Evolutionary conservation across 805 yeast genomes (phyloP).

Genomic region (Lipomyces spencermartinsiae): DNA sequence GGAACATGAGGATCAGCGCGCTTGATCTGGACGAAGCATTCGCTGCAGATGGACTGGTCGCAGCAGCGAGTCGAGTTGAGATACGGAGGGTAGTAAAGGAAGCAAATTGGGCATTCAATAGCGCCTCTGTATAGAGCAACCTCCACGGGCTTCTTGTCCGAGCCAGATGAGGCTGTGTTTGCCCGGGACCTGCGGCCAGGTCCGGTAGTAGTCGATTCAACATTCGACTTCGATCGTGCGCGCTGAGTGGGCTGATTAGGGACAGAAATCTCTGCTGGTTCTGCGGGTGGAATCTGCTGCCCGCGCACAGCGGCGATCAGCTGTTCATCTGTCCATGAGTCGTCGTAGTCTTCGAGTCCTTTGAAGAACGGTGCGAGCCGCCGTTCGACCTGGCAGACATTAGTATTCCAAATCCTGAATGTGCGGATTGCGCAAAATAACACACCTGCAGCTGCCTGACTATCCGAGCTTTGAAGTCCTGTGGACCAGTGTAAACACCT

Average conservation of each 20-base stretch:
- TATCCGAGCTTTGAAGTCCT: constrained; percentile 73
- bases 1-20: constrained; percentile 93
- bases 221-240: constrained; percentile 26
- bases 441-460: constrained; percentile 69
- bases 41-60: constrained; percentile 90
- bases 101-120: constrained; percentile 93
- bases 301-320: constrained; percentile 53
- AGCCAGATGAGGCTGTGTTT: constrained; percentile 28
- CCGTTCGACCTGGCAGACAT: constrained; percentile 54
- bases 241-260: constrained; percentile 20
- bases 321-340: constrained; percentile 73
- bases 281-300: constrained; percentile 39
- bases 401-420: not conserved
- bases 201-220: constrained; percentile 16
- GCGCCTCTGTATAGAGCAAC: constrained; percentile 69
- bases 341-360: constrained; percentile 82
- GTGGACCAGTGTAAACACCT: constrained; percentile 79
- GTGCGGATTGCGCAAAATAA: not conserved
- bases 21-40: constrained; percentile 95
- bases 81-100: constrained; percentile 78
- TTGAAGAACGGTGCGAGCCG: constrained; percentile 87
- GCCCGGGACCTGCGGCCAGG: constrained; percentile 25
- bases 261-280: constrained; percentile 7
- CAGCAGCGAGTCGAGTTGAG: constrained; percentile 87
- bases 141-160: constrained; percentile 43